phyloP scores from a whole-genome alignment of 2,329 filamentous ascomycete species.

The Pseudogymnoascus sp. region DNA sequence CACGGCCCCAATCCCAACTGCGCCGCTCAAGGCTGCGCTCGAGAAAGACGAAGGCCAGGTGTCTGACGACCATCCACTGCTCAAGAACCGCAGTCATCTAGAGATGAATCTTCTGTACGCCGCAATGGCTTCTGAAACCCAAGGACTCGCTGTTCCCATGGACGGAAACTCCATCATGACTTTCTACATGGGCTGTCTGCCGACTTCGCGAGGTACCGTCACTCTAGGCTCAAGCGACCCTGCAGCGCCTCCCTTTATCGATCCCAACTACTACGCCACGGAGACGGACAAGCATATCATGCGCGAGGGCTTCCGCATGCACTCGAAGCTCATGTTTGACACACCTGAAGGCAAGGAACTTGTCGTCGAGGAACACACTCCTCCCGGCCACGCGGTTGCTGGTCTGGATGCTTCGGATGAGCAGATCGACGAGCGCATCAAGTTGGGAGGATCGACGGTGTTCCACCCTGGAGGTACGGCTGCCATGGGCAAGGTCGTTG shows the following conservation, averaged over 20 bases:
- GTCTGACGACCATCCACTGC: not conserved
- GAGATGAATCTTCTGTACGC: not conserved
- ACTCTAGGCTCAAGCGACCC: slow-evolving; percentile 10
- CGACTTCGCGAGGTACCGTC: slow-evolving; percentile 15
- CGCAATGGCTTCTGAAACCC: not conserved
- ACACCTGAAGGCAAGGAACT: slow-evolving; percentile 12
- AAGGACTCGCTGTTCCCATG: slow-evolving; percentile 8
- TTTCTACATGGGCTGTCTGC: slow-evolving; percentile 9
- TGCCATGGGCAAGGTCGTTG: slow-evolving; percentile 23
- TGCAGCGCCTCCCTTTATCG: slow-evolving; percentile 10
- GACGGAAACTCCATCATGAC: slow-evolving; percentile 14
- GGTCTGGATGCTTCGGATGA: not conserved
- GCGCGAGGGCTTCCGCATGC: slow-evolving; percentile 8
- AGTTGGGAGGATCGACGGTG: slow-evolving; percentile 2
- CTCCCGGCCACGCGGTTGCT: not conserved
- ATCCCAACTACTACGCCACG: slow-evolving; percentile 16
- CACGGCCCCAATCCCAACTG: not conserved
- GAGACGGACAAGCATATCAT: slow-evolving; percentile 13
- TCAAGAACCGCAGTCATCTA: not conserved
- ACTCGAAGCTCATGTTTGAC: not conserved
- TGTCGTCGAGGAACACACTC: slow-evolving; percentile 8
- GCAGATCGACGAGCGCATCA: not conserved
- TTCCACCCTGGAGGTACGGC: slow-evolving; percentile 14
- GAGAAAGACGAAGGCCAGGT: not conserved
- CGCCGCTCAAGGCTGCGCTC: slow-evolving; percentile 5